Base-by-base conservation (phyloP, 768 basidiomycete species). In the Daedaleopsis sinensis region DNA sequence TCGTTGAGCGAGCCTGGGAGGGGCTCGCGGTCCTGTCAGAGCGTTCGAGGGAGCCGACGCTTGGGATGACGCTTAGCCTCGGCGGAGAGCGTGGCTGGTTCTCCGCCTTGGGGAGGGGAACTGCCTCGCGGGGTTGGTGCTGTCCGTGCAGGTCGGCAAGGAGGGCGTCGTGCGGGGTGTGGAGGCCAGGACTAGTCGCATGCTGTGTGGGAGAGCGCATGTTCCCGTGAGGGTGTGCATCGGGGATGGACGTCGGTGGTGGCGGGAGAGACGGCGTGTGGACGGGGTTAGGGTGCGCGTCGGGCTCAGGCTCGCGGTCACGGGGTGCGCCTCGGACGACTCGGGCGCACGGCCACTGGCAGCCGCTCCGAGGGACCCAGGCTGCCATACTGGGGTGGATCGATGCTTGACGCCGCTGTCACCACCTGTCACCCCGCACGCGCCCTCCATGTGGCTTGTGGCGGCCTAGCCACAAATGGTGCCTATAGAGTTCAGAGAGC, bases 161-260 rank as follows among this genome's bases (percentile, higher is more conserved):
- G 52, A 86, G 72, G 21, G 78, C 79, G 71, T 90, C 89, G 66
- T 90, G 89, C 35, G 86, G 86, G 1, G 87, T 87, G 32, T 75
- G 73, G 63, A 80, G 61, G 0, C 5, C 39, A 42, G 68, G 66
- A 38, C 24, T 55, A 64, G 39, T 61, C 54, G 15, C 43, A 13
- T 18, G 50, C 32, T 48, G 7, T 21, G 39, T 23, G 3, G 55
- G 38, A 35, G 38, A 50, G 12, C 48, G 50, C 52, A 44, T 24
- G 37, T 35, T n/a, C 43, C 49, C 47, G 27, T 48, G 52, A 12
- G 50, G 10, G 15, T 51, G 50, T 35, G 2, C 43, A 32, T 13
- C 3, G 48, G 21, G n/a, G 24, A 12, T 6, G 60, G 35, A 55
- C 36, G 53, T 56, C 52, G 52, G 37, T 39, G 54, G 44, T 52